A percentile compares a stretch with the other conserved stretches of the same genome.
Conservation (phyloP, 2,329 filamentous ascomycete species). For the Aureobasidium subglaciale region DNA sequence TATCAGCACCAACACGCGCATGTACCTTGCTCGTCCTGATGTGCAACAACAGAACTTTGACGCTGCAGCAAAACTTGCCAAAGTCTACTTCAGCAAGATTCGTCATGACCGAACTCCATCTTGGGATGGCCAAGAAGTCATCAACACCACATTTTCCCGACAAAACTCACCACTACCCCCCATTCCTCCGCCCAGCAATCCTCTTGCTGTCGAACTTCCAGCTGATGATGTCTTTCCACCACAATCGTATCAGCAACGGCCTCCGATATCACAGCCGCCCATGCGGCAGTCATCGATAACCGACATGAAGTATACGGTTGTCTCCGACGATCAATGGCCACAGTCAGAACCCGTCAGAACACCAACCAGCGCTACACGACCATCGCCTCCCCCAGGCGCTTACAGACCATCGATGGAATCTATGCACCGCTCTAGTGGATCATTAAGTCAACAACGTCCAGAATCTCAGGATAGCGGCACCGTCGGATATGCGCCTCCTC, state of each 20-base stretch:
- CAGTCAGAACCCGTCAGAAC: constrained; percentile 24
- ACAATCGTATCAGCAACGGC: constrained; percentile 18
- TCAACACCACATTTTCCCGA: constrained; percentile 4
- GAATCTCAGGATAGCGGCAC: constrained; percentile 24
- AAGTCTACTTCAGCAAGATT: constrained; percentile 69
- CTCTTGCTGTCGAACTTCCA: constrained; percentile 52
- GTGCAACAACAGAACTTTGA: constrained; percentile 72
- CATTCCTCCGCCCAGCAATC: constrained; percentile 37
- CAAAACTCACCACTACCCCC: constrained; percentile 24
- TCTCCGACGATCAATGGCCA: constrained; percentile 52
- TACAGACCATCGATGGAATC: constrained; percentile 15
- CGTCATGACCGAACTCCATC: constrained; percentile 51
- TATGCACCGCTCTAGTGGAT: constrained; percentile 16
- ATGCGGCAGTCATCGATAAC: constrained; percentile 47
- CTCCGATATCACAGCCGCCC: constrained; percentile 38
- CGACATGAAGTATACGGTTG: constrained; percentile 62
- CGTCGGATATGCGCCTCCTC: constrained; percentile 50
- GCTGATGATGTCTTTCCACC: constrained; percentile 43
- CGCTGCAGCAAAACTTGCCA: constrained; percentile 72
- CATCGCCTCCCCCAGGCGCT: constrained; percentile 6
- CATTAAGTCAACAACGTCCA: constrained; percentile 24
- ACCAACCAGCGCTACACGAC: constrained; percentile 16
- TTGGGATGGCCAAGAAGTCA: constrained; percentile 23
- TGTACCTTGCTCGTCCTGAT: constrained; percentile 67
- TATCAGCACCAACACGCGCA: constrained; percentile 84